Evolutionary conservation across 202 grass and related monocot species (phyloP).

Genomic region (Panicum virgatum): DNA sequence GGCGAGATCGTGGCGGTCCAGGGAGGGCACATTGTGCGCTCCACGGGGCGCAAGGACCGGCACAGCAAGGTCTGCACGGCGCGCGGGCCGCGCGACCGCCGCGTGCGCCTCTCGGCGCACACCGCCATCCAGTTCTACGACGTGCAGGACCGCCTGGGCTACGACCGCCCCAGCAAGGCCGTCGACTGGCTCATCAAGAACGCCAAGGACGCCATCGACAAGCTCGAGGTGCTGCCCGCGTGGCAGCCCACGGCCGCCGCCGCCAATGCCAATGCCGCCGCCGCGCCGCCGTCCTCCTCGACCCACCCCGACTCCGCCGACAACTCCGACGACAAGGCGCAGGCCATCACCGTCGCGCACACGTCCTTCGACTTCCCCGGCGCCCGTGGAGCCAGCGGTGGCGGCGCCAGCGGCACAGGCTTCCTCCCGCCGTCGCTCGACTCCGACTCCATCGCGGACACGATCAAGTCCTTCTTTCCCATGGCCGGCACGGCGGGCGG

Average conservation of each 20-base stretch:
- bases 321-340: slow-evolving; percentile 60
- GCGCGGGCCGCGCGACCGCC: slow-evolving; percentile 74
- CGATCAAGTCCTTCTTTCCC: slow-evolving; percentile 96
- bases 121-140: slow-evolving; percentile 97
- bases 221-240: slow-evolving; percentile 71
- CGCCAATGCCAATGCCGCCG: slow-evolving; percentile 10
- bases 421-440: slow-evolving; percentile 86
- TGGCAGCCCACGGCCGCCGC: slow-evolving; percentile 62
- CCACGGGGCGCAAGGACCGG: slow-evolving; percentile 83
- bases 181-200: slow-evolving; percentile 96
- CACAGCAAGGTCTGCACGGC: slow-evolving; percentile 94
- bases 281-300: slow-evolving; percentile 39
- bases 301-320: slow-evolving; percentile 41
- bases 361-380: slow-evolving; percentile 46
- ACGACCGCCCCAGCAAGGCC: slow-evolving; percentile 90
- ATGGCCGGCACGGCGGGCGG: slow-evolving; percentile 55
- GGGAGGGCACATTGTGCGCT: slow-evolving; percentile 89
- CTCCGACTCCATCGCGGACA: slow-evolving; percentile 88
- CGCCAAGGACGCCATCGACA: slow-evolving; percentile 88
- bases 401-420: slow-evolving; percentile 12
- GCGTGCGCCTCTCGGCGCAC: slow-evolving; percentile 78
- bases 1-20: slow-evolving; percentile 81
- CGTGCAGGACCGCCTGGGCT: slow-evolving; percentile 84
- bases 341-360: slow-evolving; percentile 65
- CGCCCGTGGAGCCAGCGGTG: not conserved